Evolutionary conservation across 78 protist species (phyloP).

Genomic region (Paratrimastix pyriformis): DNA sequence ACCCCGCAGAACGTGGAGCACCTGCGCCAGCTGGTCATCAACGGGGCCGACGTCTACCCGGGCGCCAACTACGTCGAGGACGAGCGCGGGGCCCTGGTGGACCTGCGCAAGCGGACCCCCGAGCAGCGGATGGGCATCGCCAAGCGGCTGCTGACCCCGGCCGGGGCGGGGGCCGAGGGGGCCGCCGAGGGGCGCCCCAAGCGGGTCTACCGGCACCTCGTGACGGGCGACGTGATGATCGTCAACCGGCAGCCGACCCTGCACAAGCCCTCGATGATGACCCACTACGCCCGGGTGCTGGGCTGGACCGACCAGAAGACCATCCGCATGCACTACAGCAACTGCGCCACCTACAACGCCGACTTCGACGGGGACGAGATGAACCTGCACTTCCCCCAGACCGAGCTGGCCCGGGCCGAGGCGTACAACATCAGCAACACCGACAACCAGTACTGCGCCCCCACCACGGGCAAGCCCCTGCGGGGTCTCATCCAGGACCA

Average conservation of each 20-base stretch:
- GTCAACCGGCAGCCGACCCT: constrained; percentile 99
- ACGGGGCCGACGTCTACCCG: constrained; percentile 90
- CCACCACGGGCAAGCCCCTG: constrained; percentile 83
- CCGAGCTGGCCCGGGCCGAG: constrained; percentile 5
- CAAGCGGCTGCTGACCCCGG: constrained; percentile 18
- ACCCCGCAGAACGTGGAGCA: neutral
- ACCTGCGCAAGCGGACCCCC: neutral
- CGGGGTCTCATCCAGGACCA: constrained; percentile 99
- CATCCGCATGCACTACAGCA: constrained; percentile 93
- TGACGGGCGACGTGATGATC: constrained; percentile 78
- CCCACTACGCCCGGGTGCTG: constrained; percentile 64
- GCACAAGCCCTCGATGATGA: constrained; percentile 90
- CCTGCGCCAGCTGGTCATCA: constrained; percentile 70
- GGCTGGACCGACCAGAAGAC: constrained; percentile 69
- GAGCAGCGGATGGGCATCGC: constrained; percentile 8
- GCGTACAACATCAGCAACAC: neutral
- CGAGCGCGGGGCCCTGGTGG: constrained; percentile 11
- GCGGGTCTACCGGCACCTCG: constrained; percentile 80
- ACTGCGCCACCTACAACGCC: constrained; percentile 94
- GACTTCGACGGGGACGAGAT: constrained; percentile 99
- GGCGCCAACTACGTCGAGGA: constrained; percentile 75
- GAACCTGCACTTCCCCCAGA: constrained; percentile 94
- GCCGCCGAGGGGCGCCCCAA: constrained; percentile 14
- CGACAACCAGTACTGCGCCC: constrained; percentile 68
- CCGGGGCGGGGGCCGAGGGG: neutral